These are phyloP conservation scores for Globisporangium irregulare DNA, from an alignment of 352 stramenopile species.

Conservation along the genomic window DNA sequence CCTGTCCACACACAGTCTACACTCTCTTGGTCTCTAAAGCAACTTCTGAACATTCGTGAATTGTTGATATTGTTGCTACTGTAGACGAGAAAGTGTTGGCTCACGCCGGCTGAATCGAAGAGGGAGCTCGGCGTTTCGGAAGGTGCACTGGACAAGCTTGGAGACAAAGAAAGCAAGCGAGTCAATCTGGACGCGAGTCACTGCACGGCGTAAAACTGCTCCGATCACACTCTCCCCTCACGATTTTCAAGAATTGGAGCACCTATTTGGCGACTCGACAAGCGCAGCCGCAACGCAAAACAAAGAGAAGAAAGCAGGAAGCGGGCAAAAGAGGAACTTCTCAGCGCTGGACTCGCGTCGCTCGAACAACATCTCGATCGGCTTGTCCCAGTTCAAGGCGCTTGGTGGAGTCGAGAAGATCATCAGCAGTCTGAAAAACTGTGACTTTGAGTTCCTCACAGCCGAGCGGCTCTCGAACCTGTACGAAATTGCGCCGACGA, in stretches of 20 bases:
- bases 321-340: constrained; percentile 38
- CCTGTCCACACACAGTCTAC: neutral
- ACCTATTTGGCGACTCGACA: constrained; percentile 45
- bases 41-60: neutral
- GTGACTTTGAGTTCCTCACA: constrained; percentile 64
- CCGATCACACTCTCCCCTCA: constrained; percentile 67
- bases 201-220: constrained; percentile 53
- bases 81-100: constrained; percentile 7
- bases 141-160: constrained; percentile 79
- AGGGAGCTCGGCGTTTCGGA: constrained; percentile 55
- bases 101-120: constrained; percentile 26
- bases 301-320: constrained; percentile 17
- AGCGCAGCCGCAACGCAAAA: constrained; percentile 2
- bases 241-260: constrained; percentile 62
- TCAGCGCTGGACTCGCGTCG: constrained; percentile 67
- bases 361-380: constrained; percentile 82
- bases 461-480: constrained; percentile 54
- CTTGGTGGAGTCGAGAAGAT: constrained; percentile 45
- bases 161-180: constrained; percentile 50
- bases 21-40: neutral
- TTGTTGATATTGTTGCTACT: neutral
- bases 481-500: constrained; percentile 65
- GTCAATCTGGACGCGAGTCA: constrained; percentile 77
- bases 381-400: constrained; percentile 70
- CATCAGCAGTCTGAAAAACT: constrained; percentile 39